Base-by-base conservation (phyloP, 805 yeast genomes). In the Schwanniomyces yamadae region DNA sequence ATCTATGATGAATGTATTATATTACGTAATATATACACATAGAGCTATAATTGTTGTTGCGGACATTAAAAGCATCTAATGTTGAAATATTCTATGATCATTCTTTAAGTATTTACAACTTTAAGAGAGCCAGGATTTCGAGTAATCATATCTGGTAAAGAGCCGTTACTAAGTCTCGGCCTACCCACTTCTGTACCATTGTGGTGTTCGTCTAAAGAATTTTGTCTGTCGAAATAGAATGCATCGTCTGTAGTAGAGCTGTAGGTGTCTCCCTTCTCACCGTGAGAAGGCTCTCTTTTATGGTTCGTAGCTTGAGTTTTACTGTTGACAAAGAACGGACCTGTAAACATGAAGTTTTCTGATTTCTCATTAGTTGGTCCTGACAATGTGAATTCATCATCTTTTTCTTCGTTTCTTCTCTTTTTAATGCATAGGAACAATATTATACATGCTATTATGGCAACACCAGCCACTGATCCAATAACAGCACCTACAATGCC, bases 101-200 rank as follows among this genome's bases (percentile, higher is more conserved):
- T 16, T 12, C 17, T 20, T 21, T 34, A 45, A 24, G 40, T 41
- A 52, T 77, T 77, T 6, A 73, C 78, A 29, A 77, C 78, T 48
- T 77, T 73, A 40, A 77, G 55, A 4, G 75, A 65, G 26, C 75
- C 73, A 7, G 68, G 67, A 34, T 60, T 60, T 42, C 74, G 59
- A 5, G 74, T 51, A 15, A 49, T 52, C 59, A 59, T 75, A 48
- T 75, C 80, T 1, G 78, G 81, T 36, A 77, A 53, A 8, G 80
- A 74, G 12, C 80, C 78, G 41, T 75, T 68, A 49, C 80, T 73
- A 40, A 76, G 61, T 41, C 78, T 63, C 42, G 77, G 63, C 31
- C 75, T 65, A 14, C 77, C 77, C 39, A 52, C 52, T 37, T 60
- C 73, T 11, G 61, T 54, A 13, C 45, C 27, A 17, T 27, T 33